Base-by-base conservation (phyloP, 371 early-diverging fungal genomes). In the Mortierella sp. region DNA sequence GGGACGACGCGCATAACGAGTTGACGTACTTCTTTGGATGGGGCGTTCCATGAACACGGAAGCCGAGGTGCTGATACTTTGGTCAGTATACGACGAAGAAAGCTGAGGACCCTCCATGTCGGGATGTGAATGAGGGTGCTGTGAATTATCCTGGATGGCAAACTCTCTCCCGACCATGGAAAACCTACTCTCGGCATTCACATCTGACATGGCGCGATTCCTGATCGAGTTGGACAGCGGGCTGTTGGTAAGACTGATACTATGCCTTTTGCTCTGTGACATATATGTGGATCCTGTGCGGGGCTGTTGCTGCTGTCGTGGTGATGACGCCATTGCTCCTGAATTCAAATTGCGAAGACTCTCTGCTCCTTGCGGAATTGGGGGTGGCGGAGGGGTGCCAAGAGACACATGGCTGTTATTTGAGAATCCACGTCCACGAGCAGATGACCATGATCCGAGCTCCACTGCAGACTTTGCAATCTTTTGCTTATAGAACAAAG, bases 401-500 rank as follows among this genome's bases (percentile, higher is more conserved):
- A 41, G 39, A 7, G 12, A 16, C 10, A 22, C 28, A 10, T 1
- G 29, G 24, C 45, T 27, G 27, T 27, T 56, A 24, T 24, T 58
- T 0, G 58, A 63, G 25, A 56, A 16, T 17, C 29, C 57, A 16
- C 76, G 65, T 6, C 46, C 48, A 16, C 68, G 61, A 2, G 49
- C 54, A 0, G 60, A 41, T 3, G 76, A 67, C 68, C 74, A 67
- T 1, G 74, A 60, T 29, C 60, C 76, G 31, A 74, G 51, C 39
- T 74, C 76, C 14, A 60, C 58, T 0, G 76, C 69, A 22, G 76
- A 74, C 25, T 43, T 67, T 3, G 61, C 22, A 8, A 37, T 64
- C 41, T 67, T 63, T 59, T 74, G 76, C 47, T 74, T 74, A 46
- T 74, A 74, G 45, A 74, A 57, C 27, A 60, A 19, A 1, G 68